Evolutionary conservation across 768 basidiomycete species (phyloP).

Genomic region (Multifurca ochricompacta): DNA sequence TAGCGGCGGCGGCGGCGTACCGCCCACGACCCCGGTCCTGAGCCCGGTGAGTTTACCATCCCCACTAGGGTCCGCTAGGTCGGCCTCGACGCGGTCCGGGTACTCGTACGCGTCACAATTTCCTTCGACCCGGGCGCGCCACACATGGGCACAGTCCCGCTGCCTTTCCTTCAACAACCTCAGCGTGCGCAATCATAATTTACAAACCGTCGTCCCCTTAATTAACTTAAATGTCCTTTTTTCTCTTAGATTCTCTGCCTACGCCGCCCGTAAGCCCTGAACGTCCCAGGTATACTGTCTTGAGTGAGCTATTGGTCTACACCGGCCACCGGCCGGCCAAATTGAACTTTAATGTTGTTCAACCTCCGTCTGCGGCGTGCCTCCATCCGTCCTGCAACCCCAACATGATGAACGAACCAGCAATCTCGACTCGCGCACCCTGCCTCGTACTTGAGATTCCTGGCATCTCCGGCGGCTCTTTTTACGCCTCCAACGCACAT

Average conservation of each 20-base stretch:
- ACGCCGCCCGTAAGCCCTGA: constrained; percentile 17
- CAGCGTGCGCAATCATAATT: constrained; percentile 6
- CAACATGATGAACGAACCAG: constrained; percentile 10
- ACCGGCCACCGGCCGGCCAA: constrained; percentile 6
- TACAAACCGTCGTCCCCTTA: neutral
- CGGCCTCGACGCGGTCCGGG: constrained; percentile 2
- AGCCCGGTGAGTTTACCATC: constrained; percentile 16
- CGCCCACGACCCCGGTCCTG: constrained; percentile 11
- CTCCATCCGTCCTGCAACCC: constrained; percentile 16
- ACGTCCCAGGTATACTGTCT: constrained; percentile 9
- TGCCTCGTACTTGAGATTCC: constrained; percentile 16
- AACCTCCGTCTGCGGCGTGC: constrained; percentile 10
- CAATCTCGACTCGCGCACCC: constrained; percentile 10
- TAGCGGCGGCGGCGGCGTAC: neutral
- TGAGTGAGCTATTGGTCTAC: constrained; percentile 16
- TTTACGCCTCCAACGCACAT: constrained; percentile 8
- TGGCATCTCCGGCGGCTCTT: constrained; percentile 5
- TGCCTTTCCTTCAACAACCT: neutral
- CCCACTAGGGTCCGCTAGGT: constrained; percentile 11
- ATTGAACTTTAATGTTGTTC: constrained; percentile 13
- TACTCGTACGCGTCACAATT: neutral
- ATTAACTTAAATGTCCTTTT: neutral
- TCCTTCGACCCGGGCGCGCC: constrained; percentile 19
- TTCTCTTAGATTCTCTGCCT: constrained; percentile 4
- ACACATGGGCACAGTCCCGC: constrained; percentile 16